Evolutionary conservation across 768 basidiomycete genomes (phyloP).

Genomic region (Scleroderma bovista): DNA sequence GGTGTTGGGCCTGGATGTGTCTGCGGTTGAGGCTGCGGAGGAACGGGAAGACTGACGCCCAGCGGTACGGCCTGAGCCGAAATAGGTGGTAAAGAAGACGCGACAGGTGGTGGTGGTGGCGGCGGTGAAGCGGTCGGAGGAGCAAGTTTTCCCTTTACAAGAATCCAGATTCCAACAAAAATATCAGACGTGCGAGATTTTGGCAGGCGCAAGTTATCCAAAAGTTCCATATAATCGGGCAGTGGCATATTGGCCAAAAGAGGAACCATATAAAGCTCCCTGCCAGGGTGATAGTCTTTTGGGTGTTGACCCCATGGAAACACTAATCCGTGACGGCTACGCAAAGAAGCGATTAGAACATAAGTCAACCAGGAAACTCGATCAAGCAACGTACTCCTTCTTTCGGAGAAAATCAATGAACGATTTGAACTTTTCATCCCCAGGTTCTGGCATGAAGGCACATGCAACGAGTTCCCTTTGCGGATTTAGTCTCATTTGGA

Average conservation of each 20-base stretch:
- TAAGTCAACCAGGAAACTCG: slow-evolving; percentile 4
- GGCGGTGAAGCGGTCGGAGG: slow-evolving; percentile 29
- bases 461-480: slow-evolving; percentile 77
- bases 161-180: slow-evolving; percentile 80
- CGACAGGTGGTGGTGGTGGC: slow-evolving; percentile 13
- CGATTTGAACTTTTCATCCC: slow-evolving; percentile 47
- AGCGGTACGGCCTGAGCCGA: slow-evolving; percentile 8
- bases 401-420: slow-evolving; percentile 62
- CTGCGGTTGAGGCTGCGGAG: slow-evolving; percentile 14
- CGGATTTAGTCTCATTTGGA: slow-evolving; percentile 71
- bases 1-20: slow-evolving; percentile 8
- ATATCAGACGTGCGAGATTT: slow-evolving; percentile 56
- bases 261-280: slow-evolving; percentile 85
- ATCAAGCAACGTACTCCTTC: slow-evolving; percentile 53
- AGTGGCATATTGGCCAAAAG: slow-evolving; percentile 57
- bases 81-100: slow-evolving; percentile 13
- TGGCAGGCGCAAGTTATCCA: slow-evolving; percentile 72
- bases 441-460: slow-evolving; percentile 55
- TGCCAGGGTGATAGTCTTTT: slow-evolving; percentile 69
- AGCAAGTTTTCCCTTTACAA: slow-evolving; percentile 74
- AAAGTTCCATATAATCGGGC: slow-evolving; percentile 80
- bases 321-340: slow-evolving; percentile 78
- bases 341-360: slow-evolving; percentile 10
- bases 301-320: slow-evolving; percentile 81
- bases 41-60: slow-evolving; percentile 7